Evolutionary conservation across 140 eudicot genomes (phyloP), one percentile per base, ranked within the genome.

Genomic region (Cichorium intybus): DNA sequence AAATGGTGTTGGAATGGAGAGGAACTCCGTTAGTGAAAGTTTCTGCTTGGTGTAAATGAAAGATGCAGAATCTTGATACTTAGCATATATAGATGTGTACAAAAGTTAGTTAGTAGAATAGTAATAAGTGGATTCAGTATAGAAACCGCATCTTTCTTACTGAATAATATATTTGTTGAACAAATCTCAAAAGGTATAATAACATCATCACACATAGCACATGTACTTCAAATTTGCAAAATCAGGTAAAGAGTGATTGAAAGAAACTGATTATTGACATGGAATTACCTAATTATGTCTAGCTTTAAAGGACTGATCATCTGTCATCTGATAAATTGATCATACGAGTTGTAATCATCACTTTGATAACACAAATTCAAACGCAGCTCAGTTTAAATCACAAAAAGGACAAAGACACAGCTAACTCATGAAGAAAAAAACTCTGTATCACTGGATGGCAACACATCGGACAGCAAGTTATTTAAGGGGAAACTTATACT

Each of bases 1-100:
- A 79, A 68, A 79, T 87, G 91, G 87, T 79, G 7, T 24, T 87
- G 71, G 80, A 76, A 55, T 84, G 95, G 95, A 77, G 71, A 28
- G 86, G 81, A 21, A 57, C 50, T 60, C 80, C 91, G 12, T 18
- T 87, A 43, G 86, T 84, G 7, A 81, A 70, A 84, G 88, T 87
- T 64, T 87, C 84, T 24, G 70, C 56, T 60, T 87, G 90, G 62
- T 56, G 62, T 82, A 74, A 45, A 70, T 57, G 22, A 52, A 35
- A 62, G 64, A 51, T 26, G 22, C 41, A 74, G 56, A 35, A 45
- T 5, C 9, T 33, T 24, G 3, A 16, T 28, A 17, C 16, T 54
- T 55, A 35, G 64, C 7, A 41, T 41, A 56, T 60, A 26, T 18
- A 37, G 47, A 61, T 24, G 4, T 60, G 70, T 71, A 61, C 34